phyloP scores from a whole-genome alignment of 1,284 basidiomycete species.

The Ustilago nuda region DNA sequence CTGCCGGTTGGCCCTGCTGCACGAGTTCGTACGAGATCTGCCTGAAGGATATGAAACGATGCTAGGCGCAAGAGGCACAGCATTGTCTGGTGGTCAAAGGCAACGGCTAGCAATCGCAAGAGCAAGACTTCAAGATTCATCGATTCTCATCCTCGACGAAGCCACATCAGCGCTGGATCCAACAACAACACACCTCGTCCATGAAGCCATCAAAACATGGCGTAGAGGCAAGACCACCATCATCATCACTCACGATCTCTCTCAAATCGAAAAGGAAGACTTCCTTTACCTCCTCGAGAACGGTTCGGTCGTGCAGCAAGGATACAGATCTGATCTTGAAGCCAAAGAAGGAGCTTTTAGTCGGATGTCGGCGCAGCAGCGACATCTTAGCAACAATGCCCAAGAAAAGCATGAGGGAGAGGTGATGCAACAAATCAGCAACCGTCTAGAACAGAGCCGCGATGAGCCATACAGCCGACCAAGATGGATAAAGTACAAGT shows the following conservation, averaged over 20 bases:
- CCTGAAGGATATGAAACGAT: conserved; percentile 89
- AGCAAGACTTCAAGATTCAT: conserved; percentile 85
- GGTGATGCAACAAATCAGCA: conserved; percentile 59
- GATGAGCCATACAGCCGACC: conserved; percentile 71
- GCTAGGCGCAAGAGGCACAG: conserved; percentile 78
- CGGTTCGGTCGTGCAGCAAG: conserved; percentile 86
- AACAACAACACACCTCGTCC: conserved; percentile 86
- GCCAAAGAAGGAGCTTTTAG: conserved; percentile 26
- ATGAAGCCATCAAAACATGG: conserved; percentile 87
- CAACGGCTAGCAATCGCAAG: conserved; percentile 92
- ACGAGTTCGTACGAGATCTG: conserved; percentile 85
- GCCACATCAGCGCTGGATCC: conserved; percentile 94
- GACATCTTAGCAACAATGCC: background rate
- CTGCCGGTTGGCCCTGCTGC: conserved; percentile 85
- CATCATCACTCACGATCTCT: conserved; percentile 94
- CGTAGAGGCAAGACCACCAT: conserved; percentile 87
- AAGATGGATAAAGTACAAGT: conserved; percentile 26
- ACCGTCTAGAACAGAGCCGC: background rate
- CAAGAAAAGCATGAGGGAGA: conserved; percentile 68
- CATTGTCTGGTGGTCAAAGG: conserved; percentile 90
- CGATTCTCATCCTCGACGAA: conserved; percentile 93
- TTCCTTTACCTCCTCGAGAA: conserved; percentile 92
- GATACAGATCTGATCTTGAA: conserved; percentile 82
- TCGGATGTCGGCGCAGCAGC: conserved; percentile 20
- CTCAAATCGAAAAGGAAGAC: conserved; percentile 80